phyloP scores from a whole-genome alignment of 805 yeast species.

The Cyberlindnera suaveolens region DNA sequence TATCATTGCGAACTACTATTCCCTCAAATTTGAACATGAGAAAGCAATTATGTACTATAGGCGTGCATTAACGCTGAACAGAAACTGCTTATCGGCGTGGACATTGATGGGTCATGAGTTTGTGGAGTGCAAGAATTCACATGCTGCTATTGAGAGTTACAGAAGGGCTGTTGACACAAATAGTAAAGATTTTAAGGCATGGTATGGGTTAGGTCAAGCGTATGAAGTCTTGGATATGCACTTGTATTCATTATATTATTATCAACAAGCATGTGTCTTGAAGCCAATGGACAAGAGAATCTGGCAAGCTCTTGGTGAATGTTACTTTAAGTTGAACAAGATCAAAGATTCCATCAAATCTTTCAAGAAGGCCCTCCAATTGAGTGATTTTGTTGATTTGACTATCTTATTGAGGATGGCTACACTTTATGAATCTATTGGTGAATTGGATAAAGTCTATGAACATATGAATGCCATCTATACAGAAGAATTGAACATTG shows the following conservation, averaged over 20 bases:
- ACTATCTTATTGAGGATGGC: conserved; percentile 63
- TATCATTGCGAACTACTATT: conserved; percentile 87
- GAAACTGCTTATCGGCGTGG: conserved; percentile 87
- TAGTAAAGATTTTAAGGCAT: conserved; percentile 85
- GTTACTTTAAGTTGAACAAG: conserved; percentile 76
- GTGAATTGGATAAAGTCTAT: conserved; percentile 29
- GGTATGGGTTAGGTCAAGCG: conserved; percentile 99
- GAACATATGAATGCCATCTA: conserved; percentile 44
- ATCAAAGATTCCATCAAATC: conserved; percentile 70
- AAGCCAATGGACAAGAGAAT: conserved; percentile 87
- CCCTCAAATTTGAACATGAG: conserved; percentile 88
- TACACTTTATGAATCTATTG: conserved; percentile 49
- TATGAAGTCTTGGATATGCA: conserved; percentile 96
- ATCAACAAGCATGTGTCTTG: conserved; percentile 82
- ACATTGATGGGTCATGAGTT: conserved; percentile 98
- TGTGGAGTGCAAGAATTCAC: conserved; percentile 91
- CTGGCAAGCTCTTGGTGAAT: conserved; percentile 94
- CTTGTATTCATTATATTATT: conserved; percentile 83
- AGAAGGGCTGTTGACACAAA: conserved; percentile 89
- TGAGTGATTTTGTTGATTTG: conserved; percentile 51
- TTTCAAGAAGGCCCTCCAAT: conserved; percentile 66
- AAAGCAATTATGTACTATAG: conserved; percentile 90
- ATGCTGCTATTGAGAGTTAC: conserved; percentile 95
- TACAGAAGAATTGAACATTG: conserved; percentile 54
- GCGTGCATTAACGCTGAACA: conserved; percentile 77